phyloP scores from a whole-genome alignment of 2,329 filamentous ascomycete species.

The Penicillium sp. region DNA sequence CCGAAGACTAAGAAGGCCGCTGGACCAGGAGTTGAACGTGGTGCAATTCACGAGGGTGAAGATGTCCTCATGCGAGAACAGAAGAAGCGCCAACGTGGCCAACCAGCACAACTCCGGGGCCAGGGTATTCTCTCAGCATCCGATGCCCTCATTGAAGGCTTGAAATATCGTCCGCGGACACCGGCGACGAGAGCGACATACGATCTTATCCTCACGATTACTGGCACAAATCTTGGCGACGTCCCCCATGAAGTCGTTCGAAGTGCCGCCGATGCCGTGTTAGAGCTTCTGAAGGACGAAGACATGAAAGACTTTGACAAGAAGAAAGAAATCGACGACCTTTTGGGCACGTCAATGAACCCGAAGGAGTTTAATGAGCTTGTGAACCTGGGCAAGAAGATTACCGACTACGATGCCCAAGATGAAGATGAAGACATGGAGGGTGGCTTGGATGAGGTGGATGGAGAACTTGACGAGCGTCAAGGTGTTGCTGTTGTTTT shows the following conservation, averaged over 20 bases:
- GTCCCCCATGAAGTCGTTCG: constrained; percentile 87
- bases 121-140: constrained; percentile 78
- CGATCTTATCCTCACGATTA: constrained; percentile 88
- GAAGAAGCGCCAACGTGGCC: constrained; percentile 76
- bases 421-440: constrained; percentile 90
- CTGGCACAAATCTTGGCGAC: constrained; percentile 84
- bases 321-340: constrained; percentile 95
- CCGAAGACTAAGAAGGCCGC: constrained; percentile 76
- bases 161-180: constrained; percentile 88
- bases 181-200: constrained; percentile 89
- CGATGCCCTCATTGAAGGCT: constrained; percentile 84
- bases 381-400: constrained; percentile 95
- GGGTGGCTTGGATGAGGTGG: constrained; percentile 65
- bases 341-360: constrained; percentile 76
- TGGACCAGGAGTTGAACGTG: constrained; percentile 69
- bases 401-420: constrained; percentile 95
- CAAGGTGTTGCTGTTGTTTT: constrained; percentile 98
- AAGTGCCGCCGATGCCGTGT: constrained; percentile 86
- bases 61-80: constrained; percentile 82
- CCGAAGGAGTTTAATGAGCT: constrained; percentile 96
- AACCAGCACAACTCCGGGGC: constrained; percentile 66
- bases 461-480: constrained; percentile 79
- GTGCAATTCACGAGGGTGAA: constrained; percentile 72
- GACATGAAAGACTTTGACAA: constrained; percentile 96
- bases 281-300: constrained; percentile 93